phyloP scores from a whole-genome alignment of 2,329 filamentous ascomycete species.

The Cordyceps tenuipes region DNA sequence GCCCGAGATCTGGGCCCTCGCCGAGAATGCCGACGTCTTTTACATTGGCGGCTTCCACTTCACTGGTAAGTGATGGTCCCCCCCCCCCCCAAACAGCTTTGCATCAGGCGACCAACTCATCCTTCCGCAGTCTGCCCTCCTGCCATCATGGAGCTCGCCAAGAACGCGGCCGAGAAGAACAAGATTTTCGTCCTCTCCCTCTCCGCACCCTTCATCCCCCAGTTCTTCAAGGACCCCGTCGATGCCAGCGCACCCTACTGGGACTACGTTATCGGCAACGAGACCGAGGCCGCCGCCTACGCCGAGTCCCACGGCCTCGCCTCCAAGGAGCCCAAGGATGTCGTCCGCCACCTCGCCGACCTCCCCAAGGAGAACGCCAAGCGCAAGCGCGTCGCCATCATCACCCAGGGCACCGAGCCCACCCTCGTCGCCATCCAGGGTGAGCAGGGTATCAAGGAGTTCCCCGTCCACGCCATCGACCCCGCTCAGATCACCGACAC shows the following conservation, averaged over 20 bases:
- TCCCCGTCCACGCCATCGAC: slow-evolving; percentile 71
- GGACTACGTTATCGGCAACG: slow-evolving; percentile 95
- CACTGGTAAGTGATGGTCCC: slow-evolving; percentile 42
- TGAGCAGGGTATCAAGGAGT: slow-evolving; percentile 63
- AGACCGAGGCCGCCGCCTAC: slow-evolving; percentile 86
- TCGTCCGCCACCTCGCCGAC: slow-evolving; percentile 76
- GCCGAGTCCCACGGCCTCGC: slow-evolving; percentile 70
- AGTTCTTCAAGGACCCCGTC: slow-evolving; percentile 96
- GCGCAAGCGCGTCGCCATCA: slow-evolving; percentile 76
- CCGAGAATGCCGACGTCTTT: slow-evolving; percentile 79
- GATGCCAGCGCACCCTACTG: slow-evolving; percentile 83
- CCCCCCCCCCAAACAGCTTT: background rate
- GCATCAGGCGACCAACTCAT: background rate
- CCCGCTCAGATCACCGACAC: slow-evolving; percentile 83
- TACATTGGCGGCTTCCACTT: slow-evolving; percentile 97
- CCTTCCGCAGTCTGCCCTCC: slow-evolving; percentile 65
- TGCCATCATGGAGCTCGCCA: slow-evolving; percentile 80
- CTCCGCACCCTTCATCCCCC: slow-evolving; percentile 88
- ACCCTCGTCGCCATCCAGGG: slow-evolving; percentile 76
- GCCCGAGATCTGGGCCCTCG: slow-evolving; percentile 84
- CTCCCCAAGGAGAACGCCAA: slow-evolving; percentile 86
- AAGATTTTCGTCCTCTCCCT: slow-evolving; percentile 90
- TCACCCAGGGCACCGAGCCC: slow-evolving; percentile 90
- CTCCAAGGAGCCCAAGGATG: slow-evolving; percentile 71
- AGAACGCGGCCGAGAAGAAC: slow-evolving; percentile 81